phyloP scores from a whole-genome alignment of 176 grass and related monocot genomes.

The Canna indica region DNA sequence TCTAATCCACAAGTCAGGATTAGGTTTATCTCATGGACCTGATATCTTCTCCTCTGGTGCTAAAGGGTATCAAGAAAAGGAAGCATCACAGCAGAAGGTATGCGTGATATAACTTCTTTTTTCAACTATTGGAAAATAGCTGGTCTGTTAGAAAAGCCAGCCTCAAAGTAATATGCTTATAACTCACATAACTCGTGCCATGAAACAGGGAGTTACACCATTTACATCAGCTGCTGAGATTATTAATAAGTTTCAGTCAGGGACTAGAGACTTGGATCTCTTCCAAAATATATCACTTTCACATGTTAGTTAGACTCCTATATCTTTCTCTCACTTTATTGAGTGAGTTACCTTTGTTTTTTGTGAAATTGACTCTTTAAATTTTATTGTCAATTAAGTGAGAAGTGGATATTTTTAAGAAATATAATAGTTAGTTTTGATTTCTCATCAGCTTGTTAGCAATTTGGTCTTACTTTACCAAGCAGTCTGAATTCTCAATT shows the following conservation, averaged over 20 bases:
- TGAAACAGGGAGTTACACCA: conserved; percentile 36
- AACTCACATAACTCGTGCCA: background rate
- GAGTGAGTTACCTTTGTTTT: background rate
- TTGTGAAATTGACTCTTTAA: background rate
- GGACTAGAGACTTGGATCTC: conserved; percentile 51
- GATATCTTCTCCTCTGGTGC: conserved; percentile 23
- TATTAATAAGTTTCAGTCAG: conserved; percentile 80
- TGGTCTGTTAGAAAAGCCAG: background rate
- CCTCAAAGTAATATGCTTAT: background rate
- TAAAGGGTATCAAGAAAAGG: conserved; percentile 26
- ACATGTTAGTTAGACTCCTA: conserved; percentile 42
- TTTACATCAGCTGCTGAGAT: conserved; percentile 81
- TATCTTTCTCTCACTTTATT: background rate
- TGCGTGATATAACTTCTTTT: background rate
- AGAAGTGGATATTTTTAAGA: background rate
- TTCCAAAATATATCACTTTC: conserved; percentile 31
- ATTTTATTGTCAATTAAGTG: background rate
- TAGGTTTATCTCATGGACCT: conserved; percentile 13
- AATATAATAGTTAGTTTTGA: background rate
- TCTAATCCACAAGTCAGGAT: conserved; percentile 59
- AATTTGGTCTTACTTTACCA: background rate
- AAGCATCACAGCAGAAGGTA: conserved; percentile 40
- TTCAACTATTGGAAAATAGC: background rate
- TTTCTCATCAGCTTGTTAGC: background rate
- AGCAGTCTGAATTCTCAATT: background rate